phyloP scores from a whole-genome alignment of 352 stramenopile genomes.

The Globisporangium emineosum region DNA sequence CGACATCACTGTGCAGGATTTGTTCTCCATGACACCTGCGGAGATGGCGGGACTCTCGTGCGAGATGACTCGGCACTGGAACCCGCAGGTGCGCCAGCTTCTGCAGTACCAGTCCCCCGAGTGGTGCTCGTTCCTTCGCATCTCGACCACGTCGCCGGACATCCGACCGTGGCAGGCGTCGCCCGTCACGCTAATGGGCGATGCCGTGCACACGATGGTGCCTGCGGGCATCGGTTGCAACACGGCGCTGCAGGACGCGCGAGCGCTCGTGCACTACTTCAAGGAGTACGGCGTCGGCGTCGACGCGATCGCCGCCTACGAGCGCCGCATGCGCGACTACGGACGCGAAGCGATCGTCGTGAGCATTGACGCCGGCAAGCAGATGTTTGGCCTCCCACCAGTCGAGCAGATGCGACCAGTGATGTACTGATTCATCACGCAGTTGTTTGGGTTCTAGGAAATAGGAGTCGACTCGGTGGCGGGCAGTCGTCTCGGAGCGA shows the following conservation, averaged over 20 bases:
- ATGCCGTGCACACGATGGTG: constrained; percentile 63
- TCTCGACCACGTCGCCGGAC: constrained; percentile 55
- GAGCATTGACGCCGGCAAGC: constrained; percentile 39
- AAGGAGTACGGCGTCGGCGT: constrained; percentile 37
- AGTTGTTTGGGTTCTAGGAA: too few relatives aligned
- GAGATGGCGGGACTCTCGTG: constrained; percentile 45
- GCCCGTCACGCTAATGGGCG: constrained; percentile 49
- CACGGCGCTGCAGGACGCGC: constrained; percentile 49
- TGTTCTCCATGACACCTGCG: constrained; percentile 42
- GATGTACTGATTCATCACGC: constrained; percentile 26
- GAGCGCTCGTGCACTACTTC: constrained; percentile 44
- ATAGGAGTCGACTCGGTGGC: too few relatives aligned
- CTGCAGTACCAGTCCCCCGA: constrained; percentile 41
- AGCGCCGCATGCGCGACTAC: constrained; percentile 49
- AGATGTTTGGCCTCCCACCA: constrained; percentile 43
- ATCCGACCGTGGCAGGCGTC: constrained; percentile 45
- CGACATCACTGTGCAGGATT: constrained; percentile 29
- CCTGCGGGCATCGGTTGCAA: constrained; percentile 54
- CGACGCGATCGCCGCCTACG: constrained; percentile 48
- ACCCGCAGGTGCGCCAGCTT: constrained; percentile 39
- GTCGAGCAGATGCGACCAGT: constrained; percentile 45
- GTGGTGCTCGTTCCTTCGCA: constrained; percentile 55
- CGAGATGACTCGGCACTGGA: constrained; percentile 48
- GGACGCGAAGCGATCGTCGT: constrained; percentile 35
- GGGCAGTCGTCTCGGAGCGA: too few relatives aligned